phyloP scores from a whole-genome alignment of 208 protist species.

The Acanthamoeba royreba region DNA sequence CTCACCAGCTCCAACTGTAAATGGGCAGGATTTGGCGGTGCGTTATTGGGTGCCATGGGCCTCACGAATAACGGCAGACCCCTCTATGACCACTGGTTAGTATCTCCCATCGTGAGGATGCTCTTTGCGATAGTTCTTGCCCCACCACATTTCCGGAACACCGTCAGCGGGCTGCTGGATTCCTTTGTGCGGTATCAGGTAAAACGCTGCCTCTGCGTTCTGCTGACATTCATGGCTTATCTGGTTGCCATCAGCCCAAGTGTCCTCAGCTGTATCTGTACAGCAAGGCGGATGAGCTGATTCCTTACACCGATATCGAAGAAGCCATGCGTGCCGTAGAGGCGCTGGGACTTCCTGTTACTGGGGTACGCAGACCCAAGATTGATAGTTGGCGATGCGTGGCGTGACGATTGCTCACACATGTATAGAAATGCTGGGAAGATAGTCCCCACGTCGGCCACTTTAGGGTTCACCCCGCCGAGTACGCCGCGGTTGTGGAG shows the following conservation, averaged over 20 bases:
- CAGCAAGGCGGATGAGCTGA: background rate
- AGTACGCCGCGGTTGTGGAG: background rate
- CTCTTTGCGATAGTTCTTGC: background rate
- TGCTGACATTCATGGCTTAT: background rate
- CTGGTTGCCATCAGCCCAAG: background rate
- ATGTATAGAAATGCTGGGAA: background rate
- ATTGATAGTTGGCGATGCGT: too few relatives aligned
- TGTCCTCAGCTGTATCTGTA: background rate
- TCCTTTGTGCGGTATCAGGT: background rate
- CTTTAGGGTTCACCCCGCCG: background rate
- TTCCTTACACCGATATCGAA: background rate
- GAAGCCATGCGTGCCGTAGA: background rate
- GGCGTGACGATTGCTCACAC: background rate
- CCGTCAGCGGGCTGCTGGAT: background rate
- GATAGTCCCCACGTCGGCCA: background rate
- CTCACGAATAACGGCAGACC: background rate
- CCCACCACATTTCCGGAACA: background rate
- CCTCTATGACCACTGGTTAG: background rate
- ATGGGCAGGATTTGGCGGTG: background rate
- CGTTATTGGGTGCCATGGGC: background rate
- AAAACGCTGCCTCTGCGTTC: background rate
- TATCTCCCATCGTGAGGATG: background rate
- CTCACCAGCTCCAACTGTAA: background rate
- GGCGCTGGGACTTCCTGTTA: background rate
- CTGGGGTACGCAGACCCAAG: background rate